Conservation (phyloP, 768 basidiomycete genomes). For the Tulasnella sp. region DNA sequence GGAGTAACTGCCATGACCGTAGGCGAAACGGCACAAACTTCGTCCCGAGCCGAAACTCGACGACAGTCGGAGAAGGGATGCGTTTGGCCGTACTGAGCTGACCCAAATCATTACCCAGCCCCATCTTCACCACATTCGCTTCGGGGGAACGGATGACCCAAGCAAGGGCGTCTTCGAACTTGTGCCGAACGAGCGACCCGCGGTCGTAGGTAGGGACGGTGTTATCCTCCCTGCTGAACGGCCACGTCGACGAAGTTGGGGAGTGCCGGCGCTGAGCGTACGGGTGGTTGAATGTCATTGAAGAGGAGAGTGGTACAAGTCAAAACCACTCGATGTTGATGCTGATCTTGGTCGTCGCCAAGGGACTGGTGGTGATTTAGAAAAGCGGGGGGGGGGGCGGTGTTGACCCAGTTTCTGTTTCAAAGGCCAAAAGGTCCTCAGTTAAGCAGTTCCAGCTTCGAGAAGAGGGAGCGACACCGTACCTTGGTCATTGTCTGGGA, state of each 20-base stretch:
- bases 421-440: too few relatives aligned
- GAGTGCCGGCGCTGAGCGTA: not conserved
- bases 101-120: not conserved
- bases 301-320: not conserved
- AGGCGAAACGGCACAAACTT: not conserved
- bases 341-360: not conserved
- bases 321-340: not conserved
- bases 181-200: not conserved
- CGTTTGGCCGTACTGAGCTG: not conserved
- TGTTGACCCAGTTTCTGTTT: conserved; percentile 23
- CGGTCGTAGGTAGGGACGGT: not conserved
- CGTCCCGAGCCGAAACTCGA: not conserved
- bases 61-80: not conserved
- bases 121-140: not conserved
- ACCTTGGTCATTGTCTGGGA: conserved; percentile 26
- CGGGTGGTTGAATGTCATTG: not conserved
- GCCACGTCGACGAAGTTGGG: not conserved
- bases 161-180: not conserved
- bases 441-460: too few relatives aligned
- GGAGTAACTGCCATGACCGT: not conserved
- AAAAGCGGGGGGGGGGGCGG: conserved; percentile 11
- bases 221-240: not conserved
- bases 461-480: not conserved
- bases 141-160: not conserved
- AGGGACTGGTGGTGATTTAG: conserved; percentile 1